These are phyloP conservation scores for Zoysia pacifica DNA, from an alignment of 176 grass and related monocot genomes.

Conservation along the genomic window DNA sequence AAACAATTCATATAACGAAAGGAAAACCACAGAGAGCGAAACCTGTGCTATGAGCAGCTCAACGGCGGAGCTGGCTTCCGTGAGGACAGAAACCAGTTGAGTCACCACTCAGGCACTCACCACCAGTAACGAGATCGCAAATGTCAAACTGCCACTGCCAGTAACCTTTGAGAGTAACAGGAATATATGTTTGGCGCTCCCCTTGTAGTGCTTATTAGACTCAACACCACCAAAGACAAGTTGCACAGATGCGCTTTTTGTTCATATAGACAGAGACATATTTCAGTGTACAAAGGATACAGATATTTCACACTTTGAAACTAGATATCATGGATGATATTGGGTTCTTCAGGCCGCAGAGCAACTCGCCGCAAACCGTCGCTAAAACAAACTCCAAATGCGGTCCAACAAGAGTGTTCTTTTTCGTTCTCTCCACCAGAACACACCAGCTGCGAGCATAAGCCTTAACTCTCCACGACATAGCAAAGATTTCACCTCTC, in stretches of 20 bases:
- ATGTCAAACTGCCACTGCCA: constrained; percentile 99
- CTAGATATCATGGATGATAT: too few species aligned
- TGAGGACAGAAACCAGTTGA: constrained; percentile 63
- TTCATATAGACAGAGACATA: too few species aligned
- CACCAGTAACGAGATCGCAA: constrained; percentile 70
- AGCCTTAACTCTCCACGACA: not conserved
- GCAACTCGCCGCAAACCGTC: not conserved
- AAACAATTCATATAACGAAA: not conserved
- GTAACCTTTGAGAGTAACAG: constrained; percentile 80
- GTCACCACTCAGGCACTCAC: constrained; percentile 27
- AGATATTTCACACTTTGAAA: too few species aligned
- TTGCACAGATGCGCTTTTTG: not conserved
- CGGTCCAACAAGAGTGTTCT: not conserved
- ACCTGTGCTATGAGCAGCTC: constrained; percentile 76
- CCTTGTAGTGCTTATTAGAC: constrained; percentile 70
- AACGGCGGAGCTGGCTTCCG: not conserved
- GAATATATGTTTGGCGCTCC: constrained; percentile 72
- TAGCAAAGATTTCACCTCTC: not conserved
- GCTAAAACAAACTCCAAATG: not conserved
- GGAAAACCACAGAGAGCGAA: constrained; percentile 19
- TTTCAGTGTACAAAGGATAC: too few species aligned
- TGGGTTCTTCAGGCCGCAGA: not conserved
- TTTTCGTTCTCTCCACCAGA: not conserved
- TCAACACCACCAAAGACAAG: constrained; percentile 88
- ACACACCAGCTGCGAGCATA: not conserved